Conservation (phyloP, 345 rosid species). For the Sonneratia alba region DNA sequence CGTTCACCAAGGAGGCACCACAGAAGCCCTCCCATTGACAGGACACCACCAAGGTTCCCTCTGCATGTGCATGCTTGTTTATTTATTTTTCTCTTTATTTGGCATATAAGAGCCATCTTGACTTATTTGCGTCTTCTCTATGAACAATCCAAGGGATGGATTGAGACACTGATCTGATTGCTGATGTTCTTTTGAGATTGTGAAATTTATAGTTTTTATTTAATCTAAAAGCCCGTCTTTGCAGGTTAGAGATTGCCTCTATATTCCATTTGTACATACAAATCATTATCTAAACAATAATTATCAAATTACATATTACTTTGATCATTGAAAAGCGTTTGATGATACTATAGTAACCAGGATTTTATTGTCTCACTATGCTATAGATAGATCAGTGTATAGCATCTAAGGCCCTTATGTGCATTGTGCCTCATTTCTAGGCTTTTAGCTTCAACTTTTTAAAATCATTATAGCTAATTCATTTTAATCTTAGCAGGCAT, state of each 20-base stretch:
- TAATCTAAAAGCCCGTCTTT: not conserved
- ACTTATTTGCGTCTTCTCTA: not conserved
- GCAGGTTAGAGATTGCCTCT: not conserved
- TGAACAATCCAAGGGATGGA: not conserved
- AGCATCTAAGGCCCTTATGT: not conserved
- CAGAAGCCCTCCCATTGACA: slow-evolving; percentile 67
- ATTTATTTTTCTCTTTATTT: not conserved
- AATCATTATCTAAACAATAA: too few relatives aligned
- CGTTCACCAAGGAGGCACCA: slow-evolving; percentile 41
- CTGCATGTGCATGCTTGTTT: not conserved
- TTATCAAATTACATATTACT: not conserved
- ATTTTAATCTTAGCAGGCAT: not conserved
- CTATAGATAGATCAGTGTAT: too few relatives aligned
- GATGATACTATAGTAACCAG: not conserved
- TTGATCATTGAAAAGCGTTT: not conserved
- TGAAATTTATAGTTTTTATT: not conserved
- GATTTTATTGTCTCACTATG: too few relatives aligned
- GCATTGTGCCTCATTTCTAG: not conserved
- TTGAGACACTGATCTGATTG: not conserved
- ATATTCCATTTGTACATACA: not conserved
- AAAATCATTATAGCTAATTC: not conserved
- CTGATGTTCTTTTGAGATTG: not conserved
- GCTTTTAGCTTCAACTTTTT: not conserved
- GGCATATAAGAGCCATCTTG: not conserved
- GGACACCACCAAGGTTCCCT: slow-evolving; percentile 75